phyloP scores from a whole-genome alignment of 2,329 filamentous ascomycete genomes.

The Sclerotiophoma versabilis region DNA sequence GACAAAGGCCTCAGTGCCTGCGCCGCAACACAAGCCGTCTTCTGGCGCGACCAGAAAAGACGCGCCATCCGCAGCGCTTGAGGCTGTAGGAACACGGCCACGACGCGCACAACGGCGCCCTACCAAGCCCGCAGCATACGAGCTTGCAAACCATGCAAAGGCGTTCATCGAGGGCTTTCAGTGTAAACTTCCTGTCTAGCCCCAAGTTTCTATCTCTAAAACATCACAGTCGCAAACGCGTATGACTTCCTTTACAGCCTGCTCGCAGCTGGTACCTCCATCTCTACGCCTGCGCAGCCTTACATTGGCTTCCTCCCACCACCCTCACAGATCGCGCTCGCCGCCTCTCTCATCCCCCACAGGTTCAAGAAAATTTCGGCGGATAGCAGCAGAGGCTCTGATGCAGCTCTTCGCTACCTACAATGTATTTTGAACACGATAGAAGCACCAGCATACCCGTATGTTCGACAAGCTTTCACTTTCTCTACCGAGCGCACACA shows the following conservation, averaged over 20 bases:
- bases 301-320: constrained; percentile 69
- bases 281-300: constrained; percentile 42
- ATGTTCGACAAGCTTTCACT: constrained; percentile 73
- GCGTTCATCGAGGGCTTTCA: constrained; percentile 46
- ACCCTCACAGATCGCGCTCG: constrained; percentile 74
- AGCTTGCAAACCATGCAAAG: constrained; percentile 46
- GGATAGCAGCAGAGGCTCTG: constrained; percentile 68
- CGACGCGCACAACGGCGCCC: constrained; percentile 39
- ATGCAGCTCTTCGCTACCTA: constrained; percentile 73
- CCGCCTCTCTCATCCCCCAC: constrained; percentile 81
- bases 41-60: background rate
- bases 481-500: constrained; percentile 58
- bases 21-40: background rate
- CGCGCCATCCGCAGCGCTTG: constrained; percentile 24
- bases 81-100: constrained; percentile 33
- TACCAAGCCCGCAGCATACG: constrained; percentile 42
- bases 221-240: constrained; percentile 38
- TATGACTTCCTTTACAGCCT: constrained; percentile 46
- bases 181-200: constrained; percentile 26
- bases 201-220: background rate
- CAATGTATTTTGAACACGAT: constrained; percentile 69
- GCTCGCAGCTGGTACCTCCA: constrained; percentile 41
- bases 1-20: background rate
- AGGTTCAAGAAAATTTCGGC: constrained; percentile 74
- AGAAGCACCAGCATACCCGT: constrained; percentile 71